Evolutionary conservation across 2,329 filamentous ascomycete genomes (phyloP).

Genomic region (Beauveria bassiana): DNA sequence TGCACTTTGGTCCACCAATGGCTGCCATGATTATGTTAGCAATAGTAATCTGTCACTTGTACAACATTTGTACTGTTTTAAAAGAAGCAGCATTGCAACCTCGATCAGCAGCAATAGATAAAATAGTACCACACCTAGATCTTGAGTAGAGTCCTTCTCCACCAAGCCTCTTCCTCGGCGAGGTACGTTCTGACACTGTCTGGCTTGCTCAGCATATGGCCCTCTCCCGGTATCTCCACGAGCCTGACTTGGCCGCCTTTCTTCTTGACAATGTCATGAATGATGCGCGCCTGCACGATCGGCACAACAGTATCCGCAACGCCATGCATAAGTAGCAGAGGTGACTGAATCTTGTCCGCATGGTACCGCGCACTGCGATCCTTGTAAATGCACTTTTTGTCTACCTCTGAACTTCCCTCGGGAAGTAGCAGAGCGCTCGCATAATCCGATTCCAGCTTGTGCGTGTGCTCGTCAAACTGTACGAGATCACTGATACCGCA

Average conservation of each 20-base stretch:
- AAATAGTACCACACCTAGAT: background rate
- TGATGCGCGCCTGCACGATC: conserved; percentile 45
- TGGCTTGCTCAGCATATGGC: conserved; percentile 39
- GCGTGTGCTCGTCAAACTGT: conserved; percentile 37
- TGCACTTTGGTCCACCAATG: conserved; percentile 4
- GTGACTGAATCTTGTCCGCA: conserved; percentile 38
- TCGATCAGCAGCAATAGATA: background rate
- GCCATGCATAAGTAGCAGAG: conserved; percentile 50
- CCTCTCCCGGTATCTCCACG: conserved; percentile 41
- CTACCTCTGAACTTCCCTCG: conserved; percentile 25
- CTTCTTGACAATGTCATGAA: conserved; percentile 37
- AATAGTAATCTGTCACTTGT: background rate
- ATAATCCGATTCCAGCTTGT: conserved; percentile 50
- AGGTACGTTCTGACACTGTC: conserved; percentile 32
- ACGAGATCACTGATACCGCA: conserved; percentile 46
- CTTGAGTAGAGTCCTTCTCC: conserved; percentile 32
- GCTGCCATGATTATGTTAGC: background rate
- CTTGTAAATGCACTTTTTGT: conserved; percentile 33
- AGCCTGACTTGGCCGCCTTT: conserved; percentile 37
- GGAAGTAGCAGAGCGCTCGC: conserved; percentile 35
- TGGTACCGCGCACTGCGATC: conserved; percentile 42
- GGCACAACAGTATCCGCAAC: conserved; percentile 50
- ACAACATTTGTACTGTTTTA: background rate
- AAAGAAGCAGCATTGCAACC: background rate
- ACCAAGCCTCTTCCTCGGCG: conserved; percentile 39